Evolutionary conservation across 2,329 filamentous ascomycete genomes (phyloP).

Genomic region (Alternaria brassicae): DNA sequence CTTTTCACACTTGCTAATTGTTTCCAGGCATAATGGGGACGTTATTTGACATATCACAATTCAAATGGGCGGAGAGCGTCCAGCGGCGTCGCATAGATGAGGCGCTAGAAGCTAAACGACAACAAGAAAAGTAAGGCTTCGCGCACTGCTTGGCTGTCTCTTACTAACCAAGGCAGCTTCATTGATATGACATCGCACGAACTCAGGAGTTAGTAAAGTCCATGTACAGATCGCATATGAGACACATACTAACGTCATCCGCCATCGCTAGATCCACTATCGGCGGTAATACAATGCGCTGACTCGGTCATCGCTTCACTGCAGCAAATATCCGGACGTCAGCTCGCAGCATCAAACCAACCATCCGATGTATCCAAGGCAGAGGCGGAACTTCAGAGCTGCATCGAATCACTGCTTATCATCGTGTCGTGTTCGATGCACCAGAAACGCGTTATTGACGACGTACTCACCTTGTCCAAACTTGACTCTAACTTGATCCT

Average conservation of each 20-base stretch:
- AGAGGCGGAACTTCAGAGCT: constrained; percentile 28
- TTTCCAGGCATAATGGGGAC: constrained; percentile 42
- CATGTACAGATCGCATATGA: background rate
- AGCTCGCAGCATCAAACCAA: background rate
- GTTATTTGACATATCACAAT: constrained; percentile 47
- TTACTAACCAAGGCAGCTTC: constrained; percentile 28
- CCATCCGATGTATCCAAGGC: constrained; percentile 15
- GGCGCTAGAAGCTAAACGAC: constrained; percentile 47
- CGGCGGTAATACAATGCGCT: constrained; percentile 53
- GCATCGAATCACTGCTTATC: constrained; percentile 44
- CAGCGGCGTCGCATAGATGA: constrained; percentile 45
- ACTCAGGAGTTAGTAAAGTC: constrained; percentile 23
- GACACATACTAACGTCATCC: background rate
- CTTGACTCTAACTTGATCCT: constrained; percentile 39
- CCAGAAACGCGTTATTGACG: constrained; percentile 52
- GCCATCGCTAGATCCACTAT: constrained; percentile 26
- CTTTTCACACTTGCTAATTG: background rate
- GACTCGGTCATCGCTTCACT: constrained; percentile 51
- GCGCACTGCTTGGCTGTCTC: background rate
- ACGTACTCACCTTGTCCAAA: constrained; percentile 49
- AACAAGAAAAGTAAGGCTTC: constrained; percentile 42
- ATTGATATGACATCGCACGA: constrained; percentile 50
- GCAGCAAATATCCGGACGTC: constrained; percentile 20
- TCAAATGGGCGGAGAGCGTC: constrained; percentile 49
- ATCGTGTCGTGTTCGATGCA: constrained; percentile 49